phyloP scores from a whole-genome alignment of 257 asterid genomes.

The Ilex asprella region DNA sequence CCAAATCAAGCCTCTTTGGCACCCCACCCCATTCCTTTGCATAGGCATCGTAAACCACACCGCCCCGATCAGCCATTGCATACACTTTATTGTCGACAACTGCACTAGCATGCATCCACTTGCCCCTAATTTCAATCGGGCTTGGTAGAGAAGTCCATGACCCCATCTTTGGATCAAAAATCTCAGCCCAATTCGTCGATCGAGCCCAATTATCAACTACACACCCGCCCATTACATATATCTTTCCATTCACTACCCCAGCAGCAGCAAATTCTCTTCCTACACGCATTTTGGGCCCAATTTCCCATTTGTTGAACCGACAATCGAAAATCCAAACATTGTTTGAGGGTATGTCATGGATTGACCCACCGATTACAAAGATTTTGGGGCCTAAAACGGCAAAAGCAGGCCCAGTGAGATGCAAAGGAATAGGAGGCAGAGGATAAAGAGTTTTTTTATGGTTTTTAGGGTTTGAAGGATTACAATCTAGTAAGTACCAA shows the following conservation, averaged over 20 bases:
- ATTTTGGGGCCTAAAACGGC: slow-evolving; percentile 51
- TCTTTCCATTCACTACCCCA: slow-evolving; percentile 50
- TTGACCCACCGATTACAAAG: slow-evolving; percentile 75
- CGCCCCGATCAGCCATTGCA: slow-evolving; percentile 96
- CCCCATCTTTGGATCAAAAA: slow-evolving; percentile 45
- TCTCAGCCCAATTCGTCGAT: slow-evolving; percentile 81
- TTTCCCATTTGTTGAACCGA: slow-evolving; percentile 61
- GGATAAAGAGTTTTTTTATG: slow-evolving; percentile 16
- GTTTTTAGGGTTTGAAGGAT: slow-evolving; percentile 17
- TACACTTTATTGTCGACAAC: slow-evolving; percentile 51
- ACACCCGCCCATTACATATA: slow-evolving; percentile 87
- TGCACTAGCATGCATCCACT: slow-evolving; percentile 95
- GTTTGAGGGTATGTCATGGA: slow-evolving; percentile 50
- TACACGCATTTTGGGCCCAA: slow-evolving; percentile 61
- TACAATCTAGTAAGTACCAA: slow-evolving; percentile 47
- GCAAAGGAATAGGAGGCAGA: slow-evolving; percentile 51
- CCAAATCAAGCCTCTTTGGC: slow-evolving; percentile 79
- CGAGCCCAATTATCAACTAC: slow-evolving; percentile 82
- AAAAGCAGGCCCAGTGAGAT: slow-evolving; percentile 61
- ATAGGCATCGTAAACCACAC: slow-evolving; percentile 62
- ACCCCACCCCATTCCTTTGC: slow-evolving; percentile 62
- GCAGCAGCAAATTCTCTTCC: slow-evolving; percentile 79
- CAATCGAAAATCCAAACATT: slow-evolving; percentile 69
- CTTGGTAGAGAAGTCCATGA: slow-evolving; percentile 58
- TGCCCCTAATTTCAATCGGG: slow-evolving; percentile 68